Evolutionary conservation across 306 rosid genomes (phyloP).

Genomic region (Cucumis melo): DNA sequence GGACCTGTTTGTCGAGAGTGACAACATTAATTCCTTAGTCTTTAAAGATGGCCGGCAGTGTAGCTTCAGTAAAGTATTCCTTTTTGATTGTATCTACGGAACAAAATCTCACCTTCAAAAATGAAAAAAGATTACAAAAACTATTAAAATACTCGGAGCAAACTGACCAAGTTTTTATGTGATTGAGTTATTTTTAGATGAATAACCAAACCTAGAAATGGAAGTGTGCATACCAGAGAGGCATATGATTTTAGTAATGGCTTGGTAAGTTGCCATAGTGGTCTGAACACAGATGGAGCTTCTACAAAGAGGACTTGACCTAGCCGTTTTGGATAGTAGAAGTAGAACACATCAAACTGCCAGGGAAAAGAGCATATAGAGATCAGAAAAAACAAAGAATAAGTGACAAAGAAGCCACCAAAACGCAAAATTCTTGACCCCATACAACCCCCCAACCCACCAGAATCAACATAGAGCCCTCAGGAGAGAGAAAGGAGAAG

Average conservation of each 20-base stretch:
- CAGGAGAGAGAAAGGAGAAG: background rate
- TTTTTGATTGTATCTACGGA: constrained; percentile 50
- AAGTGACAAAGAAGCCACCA: background rate
- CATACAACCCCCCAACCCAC: background rate
- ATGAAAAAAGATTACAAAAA: background rate
- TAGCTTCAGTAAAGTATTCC: constrained; percentile 63
- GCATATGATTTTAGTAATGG: constrained; percentile 75
- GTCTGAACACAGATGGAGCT: constrained; percentile 79
- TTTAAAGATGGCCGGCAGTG: constrained; percentile 51
- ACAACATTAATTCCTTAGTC: constrained; percentile 17
- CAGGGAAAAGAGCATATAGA: constrained; percentile 5
- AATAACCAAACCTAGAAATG: background rate
- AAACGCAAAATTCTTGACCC: background rate
- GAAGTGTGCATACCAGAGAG: constrained; percentile 47
- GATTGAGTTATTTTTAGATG: background rate
- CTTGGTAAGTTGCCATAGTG: constrained; percentile 70
- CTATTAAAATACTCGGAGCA: background rate
- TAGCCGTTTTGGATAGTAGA: constrained; percentile 72
- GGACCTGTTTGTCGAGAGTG: background rate
- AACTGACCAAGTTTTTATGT: background rate
- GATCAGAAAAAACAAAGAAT: constrained; percentile 1
- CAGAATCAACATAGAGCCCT: background rate
- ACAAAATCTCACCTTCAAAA: constrained; percentile 77
- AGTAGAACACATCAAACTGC: constrained; percentile 88
- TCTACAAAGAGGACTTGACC: constrained; percentile 76